Evolutionary conservation across 257 asterid genomes (phyloP), one percentile per base, ranked within the genome.

Genomic region (Scutellaria barbata): DNA sequence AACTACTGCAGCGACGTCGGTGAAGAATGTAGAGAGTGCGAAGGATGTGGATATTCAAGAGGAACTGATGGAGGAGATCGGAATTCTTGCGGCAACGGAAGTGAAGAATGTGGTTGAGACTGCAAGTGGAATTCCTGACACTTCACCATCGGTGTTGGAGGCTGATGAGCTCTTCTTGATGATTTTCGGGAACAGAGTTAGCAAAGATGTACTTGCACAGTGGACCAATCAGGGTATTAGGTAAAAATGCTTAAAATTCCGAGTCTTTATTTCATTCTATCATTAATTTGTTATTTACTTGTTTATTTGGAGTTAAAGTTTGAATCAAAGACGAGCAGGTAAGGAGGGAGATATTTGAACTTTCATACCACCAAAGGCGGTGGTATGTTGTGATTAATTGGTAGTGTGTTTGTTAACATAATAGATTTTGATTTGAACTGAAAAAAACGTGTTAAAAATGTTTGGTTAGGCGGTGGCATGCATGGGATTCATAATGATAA

Each of bases 171-270:
- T 94, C 42, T 94, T 94, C 74, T 77, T 71, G 50, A 82, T 91
- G 87, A 85, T 94, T 61, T 94, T 94, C 60, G 96, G 99, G 50
- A 78, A 76, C 47, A 67, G 63, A 16, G 91, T 94, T 43, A 86
- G 88, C 20, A 81, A 73, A 75, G 96, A 82, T 74, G 86, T 94
- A 68, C 96, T 94, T 74, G 92, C 92, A 4, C 99, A 91, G 82
- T 94, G 99, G 98, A 88, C 88, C 77, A 94, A 94, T 83, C 99
- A 94, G 87, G 99, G 99, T 53, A 89, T 94, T 59, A 83, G 96
- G 99, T 94, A 83, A 76, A 52, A 48, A 42, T 47, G 40, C 62
- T 72, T 51, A 45, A 30, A 62, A 57, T 68, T 41, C 68, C 1
- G 57, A 40, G 18, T n/a, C 62, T 52, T 3, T 45, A 40, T 10